Percentiles rank a stretch among this genome's conserved stretches.
phyloP scores from a whole-genome alignment of 2,329 filamentous ascomycete species.

The Trichoderma pleuroti region DNA sequence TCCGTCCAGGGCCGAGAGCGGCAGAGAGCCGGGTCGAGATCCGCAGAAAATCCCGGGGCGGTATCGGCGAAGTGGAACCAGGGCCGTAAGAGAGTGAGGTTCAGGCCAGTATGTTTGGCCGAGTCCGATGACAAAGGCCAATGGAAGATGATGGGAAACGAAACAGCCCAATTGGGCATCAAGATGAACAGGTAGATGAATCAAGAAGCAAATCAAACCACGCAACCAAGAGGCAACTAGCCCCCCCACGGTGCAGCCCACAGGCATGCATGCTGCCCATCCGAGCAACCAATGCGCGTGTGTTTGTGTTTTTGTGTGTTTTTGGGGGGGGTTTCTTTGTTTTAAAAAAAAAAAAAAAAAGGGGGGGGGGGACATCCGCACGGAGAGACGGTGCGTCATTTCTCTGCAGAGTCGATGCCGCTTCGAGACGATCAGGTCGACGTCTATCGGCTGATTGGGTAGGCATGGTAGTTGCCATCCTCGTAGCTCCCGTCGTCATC shows the following conservation, averaged over 20 bases:
- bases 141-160: not conserved
- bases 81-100: not conserved
- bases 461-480: constrained; percentile 37
- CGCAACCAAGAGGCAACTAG: constrained; percentile 4
- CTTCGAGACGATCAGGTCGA: not conserved
- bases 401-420: not conserved
- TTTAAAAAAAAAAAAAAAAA: no score
- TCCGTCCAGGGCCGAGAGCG: not conserved
- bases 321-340: not conserved
- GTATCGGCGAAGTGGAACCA: constrained; percentile 14
- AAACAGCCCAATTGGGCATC: not conserved
- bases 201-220: not conserved
- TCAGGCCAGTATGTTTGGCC: not conserved
- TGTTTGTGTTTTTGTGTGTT: not conserved
- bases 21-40: not conserved
- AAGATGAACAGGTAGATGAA: not conserved
- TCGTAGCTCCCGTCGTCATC: constrained; percentile 29
- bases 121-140: not conserved
- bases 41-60: constrained; percentile 3
- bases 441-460: constrained; percentile 32
- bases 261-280: not conserved
- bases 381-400: not conserved
- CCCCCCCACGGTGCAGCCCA: constrained; percentile 14
- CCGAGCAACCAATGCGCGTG: not conserved
- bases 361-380: no score